Conservation (phyloP, 345 rosid genomes). For the Aquilaria sinensis region DNA sequence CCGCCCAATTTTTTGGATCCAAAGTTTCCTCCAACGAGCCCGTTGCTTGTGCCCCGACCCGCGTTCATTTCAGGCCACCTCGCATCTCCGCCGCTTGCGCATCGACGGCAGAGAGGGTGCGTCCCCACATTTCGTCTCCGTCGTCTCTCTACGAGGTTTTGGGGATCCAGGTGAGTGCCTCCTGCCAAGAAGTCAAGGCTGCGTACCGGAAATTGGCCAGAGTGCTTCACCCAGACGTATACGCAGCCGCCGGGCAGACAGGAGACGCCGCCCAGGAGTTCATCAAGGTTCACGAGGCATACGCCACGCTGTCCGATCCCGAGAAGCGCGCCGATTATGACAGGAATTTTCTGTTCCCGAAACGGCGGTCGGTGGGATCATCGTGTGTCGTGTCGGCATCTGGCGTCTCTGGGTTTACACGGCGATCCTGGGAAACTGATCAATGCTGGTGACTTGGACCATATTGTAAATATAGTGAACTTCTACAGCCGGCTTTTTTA, state of each 20-base stretch:
- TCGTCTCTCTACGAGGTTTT: conserved; percentile 50
- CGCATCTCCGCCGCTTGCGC: conserved; percentile 34
- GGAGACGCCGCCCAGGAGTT: conserved; percentile 30
- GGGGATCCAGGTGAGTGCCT: conserved; percentile 52
- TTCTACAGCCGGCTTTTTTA: too few relatives aligned
- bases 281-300: conserved; percentile 56
- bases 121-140: conserved; percentile 13
- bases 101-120: conserved; percentile 31
- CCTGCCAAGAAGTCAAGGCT: conserved; percentile 51
- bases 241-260: conserved; percentile 17
- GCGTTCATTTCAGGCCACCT: conserved; percentile 26
- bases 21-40: not conserved
- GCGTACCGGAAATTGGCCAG: conserved; percentile 64
- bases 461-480: too few relatives aligned
- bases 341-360: conserved; percentile 26
- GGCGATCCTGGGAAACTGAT: conserved; percentile 63
- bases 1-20: conserved; percentile 15
- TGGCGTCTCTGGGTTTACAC: conserved; percentile 21
- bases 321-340: conserved; percentile 56
- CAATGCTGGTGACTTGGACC: conserved; percentile 49
- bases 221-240: conserved; percentile 54
- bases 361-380: conserved; percentile 15
- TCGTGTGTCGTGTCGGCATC: conserved; percentile 19
- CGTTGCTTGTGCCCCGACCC: conserved; percentile 6
- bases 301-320: conserved; percentile 60